Conservation (phyloP, 2,329 filamentous ascomycete species). For the Stagonosporopsis tanaceti region DNA sequence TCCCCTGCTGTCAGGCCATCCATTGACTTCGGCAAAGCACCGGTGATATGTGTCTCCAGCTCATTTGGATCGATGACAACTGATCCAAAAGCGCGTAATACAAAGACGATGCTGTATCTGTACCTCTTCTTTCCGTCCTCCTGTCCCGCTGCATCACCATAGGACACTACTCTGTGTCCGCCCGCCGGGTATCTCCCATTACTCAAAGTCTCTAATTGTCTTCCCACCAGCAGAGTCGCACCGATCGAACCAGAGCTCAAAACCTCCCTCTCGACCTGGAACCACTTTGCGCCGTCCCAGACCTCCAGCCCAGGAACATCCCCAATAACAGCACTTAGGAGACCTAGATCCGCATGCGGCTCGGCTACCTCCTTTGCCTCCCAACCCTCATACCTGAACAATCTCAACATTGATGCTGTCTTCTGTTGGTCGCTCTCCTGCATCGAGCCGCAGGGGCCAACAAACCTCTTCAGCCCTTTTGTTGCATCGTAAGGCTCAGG, state of each 20-base stretch:
- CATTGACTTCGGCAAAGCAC: conserved; percentile 36
- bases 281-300: conserved; percentile 38
- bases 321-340: conserved; percentile 46
- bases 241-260: conserved; percentile 19
- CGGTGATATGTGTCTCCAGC: conserved; percentile 42
- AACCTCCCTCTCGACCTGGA: conserved; percentile 41
- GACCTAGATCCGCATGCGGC: conserved; percentile 47
- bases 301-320: conserved; percentile 49
- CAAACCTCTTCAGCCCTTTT: conserved; percentile 34
- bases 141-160: conserved; percentile 24
- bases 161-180: conserved; percentile 47
- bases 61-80: conserved; percentile 34
- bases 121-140: conserved; percentile 26
- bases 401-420: conserved; percentile 47
- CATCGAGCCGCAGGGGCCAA: conserved; percentile 37
- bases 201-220: conserved; percentile 40
- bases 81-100: conserved; percentile 44
- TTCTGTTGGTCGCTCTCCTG: conserved; percentile 31
- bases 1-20: conserved; percentile 40
- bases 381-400: conserved; percentile 49
- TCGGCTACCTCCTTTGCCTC: conserved; percentile 48
- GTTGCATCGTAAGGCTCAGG: conserved; percentile 16
- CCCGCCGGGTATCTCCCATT: conserved; percentile 44
- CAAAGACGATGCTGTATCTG: conserved; percentile 48
- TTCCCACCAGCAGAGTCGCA: conserved; percentile 41